Evolutionary conservation across 2,329 filamentous ascomycete genomes (phyloP).

Genomic region (Trichophyton mentagrophytes): DNA sequence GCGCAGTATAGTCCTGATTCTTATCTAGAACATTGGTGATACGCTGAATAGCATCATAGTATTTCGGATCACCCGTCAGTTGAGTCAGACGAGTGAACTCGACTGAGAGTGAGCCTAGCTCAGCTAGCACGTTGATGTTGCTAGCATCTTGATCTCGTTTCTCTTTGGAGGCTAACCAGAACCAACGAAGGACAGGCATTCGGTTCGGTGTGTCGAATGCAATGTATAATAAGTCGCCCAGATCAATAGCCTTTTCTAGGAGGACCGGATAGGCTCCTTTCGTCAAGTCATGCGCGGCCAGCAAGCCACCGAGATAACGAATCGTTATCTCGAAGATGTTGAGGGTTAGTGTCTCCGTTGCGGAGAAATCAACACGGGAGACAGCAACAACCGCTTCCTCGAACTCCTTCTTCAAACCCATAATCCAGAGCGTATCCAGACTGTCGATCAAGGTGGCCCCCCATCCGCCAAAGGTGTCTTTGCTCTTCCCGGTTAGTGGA

Average conservation of each 20-base stretch:
- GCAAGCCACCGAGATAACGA: slow-evolving; percentile 41
- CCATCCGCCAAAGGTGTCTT: slow-evolving; percentile 51
- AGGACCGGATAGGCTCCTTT: slow-evolving; percentile 30
- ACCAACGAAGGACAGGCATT: slow-evolving; percentile 16
- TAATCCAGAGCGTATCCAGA: slow-evolving; percentile 51
- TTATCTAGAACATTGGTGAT: slow-evolving; percentile 24
- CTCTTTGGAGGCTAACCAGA: slow-evolving; percentile 17
- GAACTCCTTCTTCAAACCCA: slow-evolving; percentile 47
- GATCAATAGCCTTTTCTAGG: slow-evolving; percentile 40
- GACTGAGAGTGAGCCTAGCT: slow-evolving; percentile 29
- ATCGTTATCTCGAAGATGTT: slow-evolving; percentile 43
- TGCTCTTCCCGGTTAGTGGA: slow-evolving; percentile 41
- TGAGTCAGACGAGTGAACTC: slow-evolving; percentile 33
- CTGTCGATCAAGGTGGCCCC: slow-evolving; percentile 49
- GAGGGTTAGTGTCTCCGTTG: slow-evolving; percentile 18
- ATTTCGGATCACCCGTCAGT: slow-evolving; percentile 27
- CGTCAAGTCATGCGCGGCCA: slow-evolving; percentile 43
- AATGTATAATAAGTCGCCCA: slow-evolving; percentile 43
- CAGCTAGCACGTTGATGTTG: slow-evolving; percentile 20
- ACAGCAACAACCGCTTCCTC: slow-evolving; percentile 40
- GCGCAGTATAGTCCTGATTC: slow-evolving; percentile 23
- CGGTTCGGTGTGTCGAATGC: slow-evolving; percentile 25
- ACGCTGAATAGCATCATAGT: slow-evolving; percentile 27
- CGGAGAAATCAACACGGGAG: slow-evolving; percentile 43
- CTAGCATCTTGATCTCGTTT: slow-evolving; percentile 19